These are phyloP conservation scores for Kazachstania martiniae DNA, from an alignment of 805 yeast genomes.

Conservation along the genomic window DNA sequence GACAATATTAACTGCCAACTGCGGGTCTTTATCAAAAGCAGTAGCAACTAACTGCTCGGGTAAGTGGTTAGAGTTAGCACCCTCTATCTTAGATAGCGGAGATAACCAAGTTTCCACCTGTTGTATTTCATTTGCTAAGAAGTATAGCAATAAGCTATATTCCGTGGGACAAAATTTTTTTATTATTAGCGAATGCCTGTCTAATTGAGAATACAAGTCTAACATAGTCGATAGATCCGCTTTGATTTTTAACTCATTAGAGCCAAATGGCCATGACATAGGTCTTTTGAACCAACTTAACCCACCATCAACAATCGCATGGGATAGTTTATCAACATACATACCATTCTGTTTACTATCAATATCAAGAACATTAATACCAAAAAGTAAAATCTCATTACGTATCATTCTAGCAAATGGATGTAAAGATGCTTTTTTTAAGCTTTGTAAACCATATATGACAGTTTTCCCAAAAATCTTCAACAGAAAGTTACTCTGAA, in stretches of 20 bases:
- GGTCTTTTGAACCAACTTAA: constrained; percentile 68
- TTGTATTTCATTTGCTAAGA: constrained; percentile 67
- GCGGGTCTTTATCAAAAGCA: constrained; percentile 62
- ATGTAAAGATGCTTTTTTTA: constrained; percentile 59
- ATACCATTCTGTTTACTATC: constrained; percentile 42
- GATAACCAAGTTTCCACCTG: constrained; percentile 69
- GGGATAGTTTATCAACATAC: constrained; percentile 33
- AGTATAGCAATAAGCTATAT: constrained; percentile 43
- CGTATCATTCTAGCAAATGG: constrained; percentile 70
- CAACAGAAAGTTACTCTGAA: constrained; percentile 58
- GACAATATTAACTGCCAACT: constrained; percentile 60
- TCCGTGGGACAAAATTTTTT: constrained; percentile 33
- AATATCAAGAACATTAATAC: constrained; percentile 50
- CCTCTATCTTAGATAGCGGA: constrained; percentile 23
- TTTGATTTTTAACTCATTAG: constrained; percentile 58
- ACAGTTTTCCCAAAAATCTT: constrained; percentile 56
- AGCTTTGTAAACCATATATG: constrained; percentile 41
- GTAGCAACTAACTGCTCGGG: constrained; percentile 31
- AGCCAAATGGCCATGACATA: constrained; percentile 72
- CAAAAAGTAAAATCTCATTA: constrained; percentile 61
- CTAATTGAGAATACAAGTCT: constrained; percentile 32
- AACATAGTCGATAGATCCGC: constrained; percentile 54
- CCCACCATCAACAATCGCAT: constrained; percentile 48
- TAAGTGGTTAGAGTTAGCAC: constrained; percentile 29
- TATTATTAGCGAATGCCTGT: constrained; percentile 11